phyloP scores from a whole-genome alignment of 2,329 filamentous ascomycete genomes.

The Scedosporium apiospermum region DNA sequence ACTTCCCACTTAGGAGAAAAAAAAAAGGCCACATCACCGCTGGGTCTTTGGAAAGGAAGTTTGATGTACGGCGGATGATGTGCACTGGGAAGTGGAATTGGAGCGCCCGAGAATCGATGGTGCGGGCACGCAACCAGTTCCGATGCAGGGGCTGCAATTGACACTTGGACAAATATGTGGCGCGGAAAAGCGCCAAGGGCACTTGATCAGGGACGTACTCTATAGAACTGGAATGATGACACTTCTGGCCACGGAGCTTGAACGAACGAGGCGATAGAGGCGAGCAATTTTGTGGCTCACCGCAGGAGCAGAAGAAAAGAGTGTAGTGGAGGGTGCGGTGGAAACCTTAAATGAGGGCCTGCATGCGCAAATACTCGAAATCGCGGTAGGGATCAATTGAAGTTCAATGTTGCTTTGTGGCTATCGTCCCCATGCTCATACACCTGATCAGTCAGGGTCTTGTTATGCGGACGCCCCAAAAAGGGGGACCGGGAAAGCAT shows the following conservation, averaged over 20 bases:
- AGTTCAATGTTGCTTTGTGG: neutral
- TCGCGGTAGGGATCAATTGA: neutral
- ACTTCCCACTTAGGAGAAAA: neutral
- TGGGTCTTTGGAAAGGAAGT: neutral
- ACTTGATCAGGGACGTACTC: neutral
- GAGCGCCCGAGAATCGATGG: neutral
- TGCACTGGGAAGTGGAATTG: neutral
- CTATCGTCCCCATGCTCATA: neutral
- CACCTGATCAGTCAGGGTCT: neutral
- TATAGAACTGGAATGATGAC: neutral
- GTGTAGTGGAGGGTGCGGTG: neutral
- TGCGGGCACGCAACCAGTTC: neutral
- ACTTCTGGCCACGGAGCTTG: neutral
- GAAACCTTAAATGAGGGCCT: neutral
- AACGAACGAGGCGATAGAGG: neutral
- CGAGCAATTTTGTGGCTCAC: neutral
- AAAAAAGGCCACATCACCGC: neutral
- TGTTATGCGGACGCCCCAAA: slow-evolving; percentile 3
- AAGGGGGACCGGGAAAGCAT: neutral
- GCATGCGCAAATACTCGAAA: neutral
- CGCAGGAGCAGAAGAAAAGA: neutral
- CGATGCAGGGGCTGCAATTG: neutral
- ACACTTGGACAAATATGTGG: neutral
- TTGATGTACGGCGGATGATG: slow-evolving; percentile 4
- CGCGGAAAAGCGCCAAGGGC: neutral